A percentile compares a stretch with the other conserved stretches of the same genome.
Evolutionary conservation across 2,329 filamentous ascomycete genomes (phyloP).

Genomic region (Aspergillus unguis): DNA sequence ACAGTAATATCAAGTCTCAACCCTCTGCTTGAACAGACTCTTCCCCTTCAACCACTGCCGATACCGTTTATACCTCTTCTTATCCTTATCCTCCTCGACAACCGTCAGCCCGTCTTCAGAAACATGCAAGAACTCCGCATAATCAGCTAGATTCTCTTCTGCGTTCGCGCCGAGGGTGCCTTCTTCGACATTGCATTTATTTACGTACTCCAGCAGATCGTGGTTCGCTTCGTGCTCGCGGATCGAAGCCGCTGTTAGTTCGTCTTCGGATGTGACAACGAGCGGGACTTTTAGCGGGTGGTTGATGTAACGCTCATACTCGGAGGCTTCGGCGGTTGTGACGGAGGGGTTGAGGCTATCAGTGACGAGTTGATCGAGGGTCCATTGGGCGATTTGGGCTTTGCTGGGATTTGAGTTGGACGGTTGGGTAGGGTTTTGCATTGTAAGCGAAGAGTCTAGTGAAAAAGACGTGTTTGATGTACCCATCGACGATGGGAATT

Average conservation of each 20-base stretch:
- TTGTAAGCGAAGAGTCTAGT: constrained; percentile 51
- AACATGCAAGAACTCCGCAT: constrained; percentile 71
- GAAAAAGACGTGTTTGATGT: constrained; percentile 19
- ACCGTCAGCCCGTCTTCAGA: constrained; percentile 84
- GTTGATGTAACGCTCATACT: constrained; percentile 83
- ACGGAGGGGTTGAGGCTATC: constrained; percentile 85
- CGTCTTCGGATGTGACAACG: constrained; percentile 44
- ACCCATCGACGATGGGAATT: constrained; percentile 37
- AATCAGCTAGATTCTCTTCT: constrained; percentile 68
- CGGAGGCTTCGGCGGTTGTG: constrained; percentile 69
- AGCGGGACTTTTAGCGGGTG: constrained; percentile 88
- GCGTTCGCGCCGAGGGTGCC: constrained; percentile 41
- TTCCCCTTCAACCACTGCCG: constrained; percentile 92
- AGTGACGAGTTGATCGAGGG: constrained; percentile 77
- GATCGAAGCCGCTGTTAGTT: constrained; percentile 34
- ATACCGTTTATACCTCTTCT: constrained; percentile 97
- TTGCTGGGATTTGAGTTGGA: constrained; percentile 56
- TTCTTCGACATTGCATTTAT: constrained; percentile 63
- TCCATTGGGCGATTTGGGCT: constrained; percentile 76
- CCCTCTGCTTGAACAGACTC: constrained; percentile 89
- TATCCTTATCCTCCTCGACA: constrained; percentile 76
- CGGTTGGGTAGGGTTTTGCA: constrained; percentile 39
- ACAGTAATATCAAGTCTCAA: constrained; percentile 30
- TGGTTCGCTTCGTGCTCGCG: constrained; percentile 43
- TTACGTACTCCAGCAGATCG: constrained; percentile 79